Evolutionary conservation across 441 rosid genomes (phyloP).

Genomic region (Corymbia calophylla): DNA sequence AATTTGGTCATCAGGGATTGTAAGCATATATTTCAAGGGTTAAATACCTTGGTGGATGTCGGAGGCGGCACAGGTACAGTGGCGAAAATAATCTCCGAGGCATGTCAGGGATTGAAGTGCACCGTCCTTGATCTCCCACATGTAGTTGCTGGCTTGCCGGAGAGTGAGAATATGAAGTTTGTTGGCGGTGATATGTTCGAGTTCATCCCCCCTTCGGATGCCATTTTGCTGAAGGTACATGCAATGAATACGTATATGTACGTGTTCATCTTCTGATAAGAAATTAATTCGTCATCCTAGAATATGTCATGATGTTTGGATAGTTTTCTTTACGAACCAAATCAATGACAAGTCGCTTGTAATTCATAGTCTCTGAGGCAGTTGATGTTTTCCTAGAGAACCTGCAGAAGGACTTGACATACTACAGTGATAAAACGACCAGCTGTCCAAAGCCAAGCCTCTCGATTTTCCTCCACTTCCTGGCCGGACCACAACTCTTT

Average conservation of each 20-base stretch:
- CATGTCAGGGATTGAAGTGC: constrained; percentile 20
- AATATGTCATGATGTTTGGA: neutral
- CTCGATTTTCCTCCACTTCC: neutral
- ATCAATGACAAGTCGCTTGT: neutral
- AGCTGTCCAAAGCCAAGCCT: neutral
- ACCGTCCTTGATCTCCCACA: constrained; percentile 35
- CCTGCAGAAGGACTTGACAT: neutral
- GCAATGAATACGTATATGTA: neutral
- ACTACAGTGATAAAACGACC: neutral
- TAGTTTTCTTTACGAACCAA: neutral
- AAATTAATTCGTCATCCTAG: neutral
- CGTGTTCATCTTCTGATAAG: neutral
- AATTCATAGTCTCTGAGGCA: neutral
- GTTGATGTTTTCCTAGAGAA: neutral
- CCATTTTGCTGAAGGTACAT: neutral
- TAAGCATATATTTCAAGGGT: constrained; percentile 17
- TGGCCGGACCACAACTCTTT: neutral
- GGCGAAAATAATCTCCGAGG: constrained; percentile 21
- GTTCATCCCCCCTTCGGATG: constrained; percentile 23
- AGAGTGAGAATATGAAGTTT: constrained; percentile 17
- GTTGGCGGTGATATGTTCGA: constrained; percentile 37
- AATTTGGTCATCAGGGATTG: constrained; percentile 18
- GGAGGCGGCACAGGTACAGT: constrained; percentile 30
- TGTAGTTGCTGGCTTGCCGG: constrained; percentile 12
- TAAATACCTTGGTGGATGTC: constrained; percentile 26